A percentile compares a stretch with the other conserved stretches of the same genome.
Conservation (phyloP, 805 yeast species). For the Candida succiphila region DNA sequence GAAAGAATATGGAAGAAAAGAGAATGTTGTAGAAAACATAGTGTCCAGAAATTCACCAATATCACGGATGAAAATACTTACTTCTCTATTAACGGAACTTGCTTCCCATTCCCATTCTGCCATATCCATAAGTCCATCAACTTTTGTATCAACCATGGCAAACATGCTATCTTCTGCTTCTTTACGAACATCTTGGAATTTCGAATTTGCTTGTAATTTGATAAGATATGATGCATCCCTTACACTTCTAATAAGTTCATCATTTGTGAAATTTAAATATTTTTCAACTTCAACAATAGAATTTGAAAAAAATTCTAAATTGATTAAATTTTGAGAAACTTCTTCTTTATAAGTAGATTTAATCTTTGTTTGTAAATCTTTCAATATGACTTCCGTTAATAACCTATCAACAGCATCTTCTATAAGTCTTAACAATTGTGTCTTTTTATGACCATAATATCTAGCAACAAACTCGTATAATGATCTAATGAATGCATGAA, state of each 20-base stretch:
- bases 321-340: conserved; percentile 79
- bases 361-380: conserved; percentile 49
- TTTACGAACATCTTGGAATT: conserved; percentile 50
- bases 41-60: conserved; percentile 79
- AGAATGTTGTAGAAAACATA: conserved; percentile 76
- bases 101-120: conserved; percentile 83
- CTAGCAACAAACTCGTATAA: conserved; percentile 56
- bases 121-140: conserved; percentile 71
- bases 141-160: conserved; percentile 70
- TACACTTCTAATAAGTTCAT: conserved; percentile 27
- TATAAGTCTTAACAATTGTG: conserved; percentile 49
- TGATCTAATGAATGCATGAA: conserved; percentile 54
- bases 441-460: conserved; percentile 53
- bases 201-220: conserved; percentile 29
- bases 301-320: conserved; percentile 75
- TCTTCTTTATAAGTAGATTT: conserved; percentile 78
- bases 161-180: conserved; percentile 75
- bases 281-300: conserved; percentile 65
- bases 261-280: conserved; percentile 18
- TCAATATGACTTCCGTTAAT: conserved; percentile 58
- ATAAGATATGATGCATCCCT: conserved; percentile 14
- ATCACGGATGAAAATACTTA: conserved; percentile 70
- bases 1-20: conserved; percentile 69
- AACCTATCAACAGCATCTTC: conserved; percentile 57
- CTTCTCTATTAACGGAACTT: conserved; percentile 38